Percentiles rank a stretch among this genome's conserved stretches.
phyloP scores from a whole-genome alignment of 176 grass and related monocot species.

The Canna indica region DNA sequence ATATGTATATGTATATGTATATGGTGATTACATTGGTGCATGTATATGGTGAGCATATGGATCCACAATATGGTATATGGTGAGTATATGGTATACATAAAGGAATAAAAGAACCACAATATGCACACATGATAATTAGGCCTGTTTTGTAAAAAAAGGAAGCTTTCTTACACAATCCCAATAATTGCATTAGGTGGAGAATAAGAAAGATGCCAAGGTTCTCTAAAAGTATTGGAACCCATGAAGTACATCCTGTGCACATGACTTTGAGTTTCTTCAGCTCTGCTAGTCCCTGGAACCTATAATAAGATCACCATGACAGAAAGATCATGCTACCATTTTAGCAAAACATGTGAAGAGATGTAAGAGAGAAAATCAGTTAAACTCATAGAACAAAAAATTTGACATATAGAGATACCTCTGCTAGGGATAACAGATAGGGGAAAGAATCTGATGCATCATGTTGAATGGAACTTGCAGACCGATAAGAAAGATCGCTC shows the following conservation, averaged over 20 bases:
- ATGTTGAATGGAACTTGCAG: slow-evolving; percentile 66
- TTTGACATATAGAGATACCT: slow-evolving; percentile 34
- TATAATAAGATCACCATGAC: slow-evolving; percentile 25
- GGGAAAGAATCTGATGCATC: slow-evolving; percentile 75
- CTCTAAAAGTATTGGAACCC: slow-evolving; percentile 95
- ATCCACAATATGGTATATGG: no score
- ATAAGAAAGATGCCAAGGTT: slow-evolving; percentile 97
- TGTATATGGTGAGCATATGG: no score
- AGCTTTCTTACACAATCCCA: slow-evolving; percentile 77
- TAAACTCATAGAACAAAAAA: background rate
- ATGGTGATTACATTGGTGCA: no score
- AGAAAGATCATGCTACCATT: slow-evolving; percentile 25
- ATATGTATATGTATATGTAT: no score
- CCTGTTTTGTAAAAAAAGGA: background rate
- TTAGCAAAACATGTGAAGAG: background rate
- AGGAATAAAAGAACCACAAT: background rate
- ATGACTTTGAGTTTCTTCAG: slow-evolving; percentile 94
- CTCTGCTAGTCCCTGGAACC: slow-evolving; percentile 92
- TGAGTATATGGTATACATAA: background rate
- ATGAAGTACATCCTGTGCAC: slow-evolving; percentile 97
- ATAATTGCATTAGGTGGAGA: slow-evolving; percentile 97
- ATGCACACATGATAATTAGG: background rate
- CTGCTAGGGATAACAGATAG: slow-evolving; percentile 87
- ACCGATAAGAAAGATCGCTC: slow-evolving; percentile 53
- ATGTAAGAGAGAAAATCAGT: background rate